Evolutionary conservation across 2,329 filamentous ascomycete genomes (phyloP), one percentile per base, ranked within the genome.

Genomic region (Amylocarpus encephaloides): DNA sequence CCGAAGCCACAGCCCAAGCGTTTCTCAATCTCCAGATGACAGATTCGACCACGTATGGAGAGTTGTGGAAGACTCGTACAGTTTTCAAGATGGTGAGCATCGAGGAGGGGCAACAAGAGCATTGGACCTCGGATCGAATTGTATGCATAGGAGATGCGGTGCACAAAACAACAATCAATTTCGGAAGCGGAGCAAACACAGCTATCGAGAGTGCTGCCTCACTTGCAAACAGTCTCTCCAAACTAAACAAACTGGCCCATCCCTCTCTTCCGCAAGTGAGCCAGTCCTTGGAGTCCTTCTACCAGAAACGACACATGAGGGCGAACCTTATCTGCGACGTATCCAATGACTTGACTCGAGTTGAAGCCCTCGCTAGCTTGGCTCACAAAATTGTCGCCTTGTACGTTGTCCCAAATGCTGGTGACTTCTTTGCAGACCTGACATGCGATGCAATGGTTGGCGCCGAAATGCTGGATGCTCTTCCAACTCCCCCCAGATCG

Each of bases 201-300:
- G 68, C 67, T 2, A 67, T 70, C 10, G 69, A 72, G 51, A 64
- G 62, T 50, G 67, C 63, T 2, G 68, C 68, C 2, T 54, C 56
- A 10, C 52, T 70, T 6, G 59, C 65, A 12, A 68, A 67, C 39
- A 49, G 57, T 7, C 52, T 70, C 4, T 19, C 46, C 18, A 39
- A 39, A 13, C 39, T 51, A 32, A 34, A 41, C 34, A 26, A 26
- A 7, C 4, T 26, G 22, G 22, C 22, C 4, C 4, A 7, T 7
- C 22, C 22, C 7, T 6, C 11, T 39, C 36, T 13, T 11, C 12
- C n/a, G 7, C 19, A 46, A 26, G 34, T 46, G 12, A 38, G 36
- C 16, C 41, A 44, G 36, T 36, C 41, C 11, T 29, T 54, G 19
- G 38, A 33, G 5, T 46, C 49, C 3, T 61, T 53, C 40, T 51